Evolutionary conservation across 805 yeast genomes (phyloP).

Genomic region (Candida adriatica): DNA sequence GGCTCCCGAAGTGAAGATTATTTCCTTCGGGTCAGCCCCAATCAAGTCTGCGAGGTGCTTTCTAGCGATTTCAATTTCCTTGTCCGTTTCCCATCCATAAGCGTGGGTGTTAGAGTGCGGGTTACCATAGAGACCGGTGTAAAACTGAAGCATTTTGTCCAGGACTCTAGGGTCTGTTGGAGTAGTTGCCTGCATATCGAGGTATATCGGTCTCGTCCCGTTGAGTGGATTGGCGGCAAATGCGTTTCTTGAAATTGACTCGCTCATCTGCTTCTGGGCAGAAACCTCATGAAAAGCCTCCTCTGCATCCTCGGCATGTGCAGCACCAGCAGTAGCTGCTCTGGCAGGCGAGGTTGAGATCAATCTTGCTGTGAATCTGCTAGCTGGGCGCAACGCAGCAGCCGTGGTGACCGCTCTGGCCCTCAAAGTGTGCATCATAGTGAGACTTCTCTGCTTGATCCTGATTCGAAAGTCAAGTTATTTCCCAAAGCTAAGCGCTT

Average conservation of each 20-base stretch:
- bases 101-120: slow-evolving; percentile 97
- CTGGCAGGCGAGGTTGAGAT: slow-evolving; percentile 13
- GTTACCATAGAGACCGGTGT: slow-evolving; percentile 92
- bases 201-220: slow-evolving; percentile 86
- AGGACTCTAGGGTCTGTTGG: slow-evolving; percentile 96
- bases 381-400: no score
- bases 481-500: no score
- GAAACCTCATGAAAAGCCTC: neutral
- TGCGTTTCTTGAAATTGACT: slow-evolving; percentile 31
- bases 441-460: no score
- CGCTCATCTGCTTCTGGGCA: slow-evolving; percentile 14
- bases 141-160: slow-evolving; percentile 78
- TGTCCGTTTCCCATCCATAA: slow-evolving; percentile 98
- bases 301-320: slow-evolving; percentile 8
- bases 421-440: no score
- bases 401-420: no score
- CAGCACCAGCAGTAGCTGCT: slow-evolving; percentile 14
- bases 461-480: no score
- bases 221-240: slow-evolving; percentile 33
- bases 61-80: slow-evolving; percentile 84
- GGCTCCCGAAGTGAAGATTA: slow-evolving; percentile 95
- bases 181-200: slow-evolving; percentile 98
- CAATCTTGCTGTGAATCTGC: no score
- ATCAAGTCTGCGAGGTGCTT: slow-evolving; percentile 75
- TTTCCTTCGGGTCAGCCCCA: slow-evolving; percentile 93